These are phyloP conservation scores for Dictyostelium intermedium DNA, from an alignment of 78 protist species.

Conservation along the genomic window DNA sequence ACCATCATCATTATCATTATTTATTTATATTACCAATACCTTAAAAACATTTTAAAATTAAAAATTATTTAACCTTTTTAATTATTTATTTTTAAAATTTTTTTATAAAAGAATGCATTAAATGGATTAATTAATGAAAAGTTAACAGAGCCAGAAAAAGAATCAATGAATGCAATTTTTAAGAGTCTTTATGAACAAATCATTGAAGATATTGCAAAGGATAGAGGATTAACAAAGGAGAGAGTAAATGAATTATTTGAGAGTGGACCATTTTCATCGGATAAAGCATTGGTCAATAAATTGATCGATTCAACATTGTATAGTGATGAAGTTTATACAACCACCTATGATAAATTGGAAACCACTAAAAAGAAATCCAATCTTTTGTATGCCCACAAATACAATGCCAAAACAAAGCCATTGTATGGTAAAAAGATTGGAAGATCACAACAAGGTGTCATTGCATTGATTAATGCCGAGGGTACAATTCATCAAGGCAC, in stretches of 20 bases:
- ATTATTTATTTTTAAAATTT: neutral
- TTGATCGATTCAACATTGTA: conserved; percentile 30
- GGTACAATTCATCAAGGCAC: conserved; percentile 44
- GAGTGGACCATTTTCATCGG: conserved; percentile 48
- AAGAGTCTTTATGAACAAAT: conserved; percentile 16
- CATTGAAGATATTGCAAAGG: conserved; percentile 26
- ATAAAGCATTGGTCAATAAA: neutral
- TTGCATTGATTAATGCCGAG: conserved; percentile 34
- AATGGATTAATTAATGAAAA: conserved; percentile 5
- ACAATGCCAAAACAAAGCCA: neutral
- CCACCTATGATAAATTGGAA: neutral
- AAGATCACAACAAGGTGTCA: neutral
- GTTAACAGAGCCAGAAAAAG: conserved; percentile 54
- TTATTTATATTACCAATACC: no score
- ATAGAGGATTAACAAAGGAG: conserved; percentile 1
- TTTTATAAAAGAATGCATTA: conserved; percentile 24
- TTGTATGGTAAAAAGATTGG: neutral
- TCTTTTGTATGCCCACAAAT: conserved; percentile 7
- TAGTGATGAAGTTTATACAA: conserved; percentile 13
- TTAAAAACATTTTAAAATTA: neutral
- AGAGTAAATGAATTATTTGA: neutral
- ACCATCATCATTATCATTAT: no score
- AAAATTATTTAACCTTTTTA: no score
- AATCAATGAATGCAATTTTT: conserved; percentile 7
- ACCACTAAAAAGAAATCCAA: neutral